Base-by-base conservation (phyloP, 2,329 filamentous ascomycete genomes). In the Parastagonospora avenae region DNA sequence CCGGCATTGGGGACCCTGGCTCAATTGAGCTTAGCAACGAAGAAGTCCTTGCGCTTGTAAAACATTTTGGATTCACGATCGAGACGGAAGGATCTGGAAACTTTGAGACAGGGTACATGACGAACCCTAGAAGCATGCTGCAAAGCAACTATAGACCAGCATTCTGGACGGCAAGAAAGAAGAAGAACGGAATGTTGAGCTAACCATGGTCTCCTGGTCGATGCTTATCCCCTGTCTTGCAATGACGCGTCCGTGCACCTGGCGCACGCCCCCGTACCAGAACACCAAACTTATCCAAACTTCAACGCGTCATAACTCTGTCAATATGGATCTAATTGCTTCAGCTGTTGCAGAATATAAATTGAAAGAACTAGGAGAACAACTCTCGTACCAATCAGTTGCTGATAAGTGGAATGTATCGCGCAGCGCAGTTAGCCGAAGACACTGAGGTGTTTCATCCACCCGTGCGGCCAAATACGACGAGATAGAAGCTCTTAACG, bases 1-100 rank as follows among this genome's bases (percentile, higher is more conserved):
- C 70, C 46, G 91, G 91, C 1, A 95, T 97, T 57, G 92, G 86
- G 0, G 92, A 96, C 63, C 91, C 91, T 0, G 94, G 94, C 0
- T 92, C 87, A 55, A 90, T 97, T 60, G 94, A 99, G 77, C 80
- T 99, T 47, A 88, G 89, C 0, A 85, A 96, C 53, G 91, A 96
- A 27, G 94, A 99, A 77, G 89, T 99, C 8, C 75, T 95, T 51
- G 80, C 82, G 12, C 77, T 99, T 36, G 82, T 97, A 2, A 77
- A 86, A 60, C 82, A 81, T 49, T 77, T 93, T 64, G 94, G 92
- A 0, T 99, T 99, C 67, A 78, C 77, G 4, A 77, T 99, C 6
- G 85, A 90, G 66, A 80, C 78, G 59, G 80, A 82, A 42, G 79
- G 87, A 68, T 61, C 65, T 7, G 78, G 78, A 1, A 81, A 78